A percentile compares a stretch with the other conserved stretches of the same genome.
These are phyloP conservation scores for Ziziphus jujuba DNA, from an alignment of 306 rosid species.

Conservation along the genomic window DNA sequence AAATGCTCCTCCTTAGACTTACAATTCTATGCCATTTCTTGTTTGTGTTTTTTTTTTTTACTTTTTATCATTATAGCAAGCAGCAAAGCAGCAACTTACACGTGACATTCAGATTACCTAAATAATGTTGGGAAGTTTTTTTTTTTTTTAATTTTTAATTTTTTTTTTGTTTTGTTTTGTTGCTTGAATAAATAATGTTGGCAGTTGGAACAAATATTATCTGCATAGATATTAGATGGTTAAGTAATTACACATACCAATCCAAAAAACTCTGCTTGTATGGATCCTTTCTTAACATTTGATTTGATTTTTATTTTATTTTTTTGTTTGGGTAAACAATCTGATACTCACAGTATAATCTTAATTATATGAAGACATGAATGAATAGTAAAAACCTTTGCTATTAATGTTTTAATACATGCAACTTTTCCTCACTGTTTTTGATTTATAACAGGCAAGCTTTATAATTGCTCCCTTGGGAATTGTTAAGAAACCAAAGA, in stretches of 20 bases:
- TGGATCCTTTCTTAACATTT: background rate
- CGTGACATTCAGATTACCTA: background rate
- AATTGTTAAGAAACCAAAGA: conserved; percentile 15
- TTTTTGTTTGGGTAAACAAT: background rate
- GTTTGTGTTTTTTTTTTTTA: background rate
- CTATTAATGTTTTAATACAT: too few species aligned
- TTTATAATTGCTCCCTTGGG: conserved; percentile 7
- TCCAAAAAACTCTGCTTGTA: background rate
- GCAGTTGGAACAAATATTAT: background rate
- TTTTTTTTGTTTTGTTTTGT: too few species aligned
- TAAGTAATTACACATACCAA: too few species aligned
- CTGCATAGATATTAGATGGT: background rate
- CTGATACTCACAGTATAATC: background rate
- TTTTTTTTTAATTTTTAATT: too few species aligned
- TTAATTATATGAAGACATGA: background rate
- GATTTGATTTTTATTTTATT: background rate
- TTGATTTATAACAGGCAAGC: background rate
- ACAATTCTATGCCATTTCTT: conserved; percentile 12
- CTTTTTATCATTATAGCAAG: conserved; percentile 3
- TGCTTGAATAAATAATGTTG: too few species aligned
- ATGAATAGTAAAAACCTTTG: too few species aligned
- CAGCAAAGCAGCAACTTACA: background rate
- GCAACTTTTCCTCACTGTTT: background rate
- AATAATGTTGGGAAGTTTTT: too few species aligned
- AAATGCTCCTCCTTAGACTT: conserved; percentile 2